A percentile compares a stretch with the other conserved stretches of the same genome.
Evolutionary conservation across 352 stramenopile species (phyloP).

Genomic region (Phytophthora pistaciae): DNA sequence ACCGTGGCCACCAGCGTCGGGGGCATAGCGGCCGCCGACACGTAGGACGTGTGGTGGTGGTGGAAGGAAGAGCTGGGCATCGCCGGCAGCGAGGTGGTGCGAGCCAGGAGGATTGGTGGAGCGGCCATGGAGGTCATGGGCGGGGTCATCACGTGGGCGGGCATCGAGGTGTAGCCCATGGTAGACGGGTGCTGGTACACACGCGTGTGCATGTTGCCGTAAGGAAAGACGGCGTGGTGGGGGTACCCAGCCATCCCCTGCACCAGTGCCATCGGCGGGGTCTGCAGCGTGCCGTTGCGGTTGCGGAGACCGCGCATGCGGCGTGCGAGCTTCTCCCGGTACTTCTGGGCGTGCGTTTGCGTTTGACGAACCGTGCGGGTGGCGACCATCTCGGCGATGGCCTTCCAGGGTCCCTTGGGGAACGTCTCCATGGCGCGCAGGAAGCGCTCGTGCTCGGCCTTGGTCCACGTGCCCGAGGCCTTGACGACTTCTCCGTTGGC

Average conservation of each 20-base stretch:
- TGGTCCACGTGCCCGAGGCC: constrained; percentile 66
- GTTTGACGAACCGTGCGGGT: constrained; percentile 75
- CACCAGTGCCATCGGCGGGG: constrained; percentile 30
- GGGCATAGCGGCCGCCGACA: constrained; percentile 12
- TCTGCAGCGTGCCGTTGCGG: constrained; percentile 64
- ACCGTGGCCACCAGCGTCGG: constrained; percentile 19
- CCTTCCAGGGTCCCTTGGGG: constrained; percentile 72
- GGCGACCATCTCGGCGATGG: constrained; percentile 71
- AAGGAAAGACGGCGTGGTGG: constrained; percentile 11
- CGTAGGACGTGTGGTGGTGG: constrained; percentile 20
- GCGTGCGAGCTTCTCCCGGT: constrained; percentile 67
- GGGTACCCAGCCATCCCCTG: constrained; percentile 16
- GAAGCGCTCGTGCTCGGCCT: constrained; percentile 69
- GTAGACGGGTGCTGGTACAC: constrained; percentile 24
- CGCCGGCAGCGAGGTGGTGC: constrained; percentile 28
- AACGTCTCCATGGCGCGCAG: constrained; percentile 65
- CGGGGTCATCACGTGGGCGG: constrained; percentile 4
- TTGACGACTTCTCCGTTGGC: constrained; percentile 67
- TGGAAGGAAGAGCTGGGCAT: constrained; percentile 21
- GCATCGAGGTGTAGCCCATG: constrained; percentile 23
- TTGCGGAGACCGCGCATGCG: constrained; percentile 73
- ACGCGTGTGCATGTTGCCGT: constrained; percentile 15
- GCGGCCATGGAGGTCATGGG: constrained; percentile 18
- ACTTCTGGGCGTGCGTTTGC: constrained; percentile 78
- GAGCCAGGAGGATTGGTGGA: constrained; percentile 15